Evolutionary conservation across 2,329 filamentous ascomycete genomes (phyloP).

Genomic region (Hymenoscyphus fraxineus): DNA sequence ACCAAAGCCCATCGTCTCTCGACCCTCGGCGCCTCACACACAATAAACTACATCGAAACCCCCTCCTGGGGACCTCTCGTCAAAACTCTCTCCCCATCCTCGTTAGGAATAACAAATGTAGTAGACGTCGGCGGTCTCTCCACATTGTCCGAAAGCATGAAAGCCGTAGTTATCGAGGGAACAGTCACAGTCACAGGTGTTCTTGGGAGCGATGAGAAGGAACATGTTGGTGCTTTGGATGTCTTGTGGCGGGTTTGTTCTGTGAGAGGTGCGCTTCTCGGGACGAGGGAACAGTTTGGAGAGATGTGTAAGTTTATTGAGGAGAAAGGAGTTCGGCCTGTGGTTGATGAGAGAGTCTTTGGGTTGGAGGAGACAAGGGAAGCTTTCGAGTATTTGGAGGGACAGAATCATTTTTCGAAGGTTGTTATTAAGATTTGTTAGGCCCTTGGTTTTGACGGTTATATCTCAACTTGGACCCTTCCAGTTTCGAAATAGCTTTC

Average conservation of each 20-base stretch:
- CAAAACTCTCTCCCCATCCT: slow-evolving; percentile 26
- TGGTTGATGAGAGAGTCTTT: slow-evolving; percentile 46
- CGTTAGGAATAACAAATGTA: slow-evolving; percentile 36
- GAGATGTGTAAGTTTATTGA: slow-evolving; percentile 44
- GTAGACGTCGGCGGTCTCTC: slow-evolving; percentile 41
- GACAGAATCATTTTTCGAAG: slow-evolving; percentile 49
- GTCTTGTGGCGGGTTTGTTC: slow-evolving; percentile 38
- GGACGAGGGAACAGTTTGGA: not conserved
- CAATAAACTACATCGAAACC: slow-evolving; percentile 43
- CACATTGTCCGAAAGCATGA: slow-evolving; percentile 40
- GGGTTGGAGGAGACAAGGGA: slow-evolving; percentile 43
- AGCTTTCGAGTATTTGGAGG: slow-evolving; percentile 49
- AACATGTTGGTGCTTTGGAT: slow-evolving; percentile 34
- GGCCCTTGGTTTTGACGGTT: not conserved
- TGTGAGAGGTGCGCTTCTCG: slow-evolving; percentile 36
- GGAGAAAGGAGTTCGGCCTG: slow-evolving; percentile 43
- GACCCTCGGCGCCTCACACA: slow-evolving; percentile 40
- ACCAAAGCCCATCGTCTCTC: slow-evolving; percentile 34
- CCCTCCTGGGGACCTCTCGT: slow-evolving; percentile 40
- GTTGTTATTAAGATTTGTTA: slow-evolving; percentile 37
- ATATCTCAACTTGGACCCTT: not conserved
- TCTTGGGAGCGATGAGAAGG: slow-evolving; percentile 29
- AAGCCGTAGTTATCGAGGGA: slow-evolving; percentile 41
- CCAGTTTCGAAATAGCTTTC: too few relatives aligned
- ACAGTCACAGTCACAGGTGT: slow-evolving; percentile 40